Conservation (phyloP, 305 asterid species). For the Solanum aculeatissimum region DNA sequence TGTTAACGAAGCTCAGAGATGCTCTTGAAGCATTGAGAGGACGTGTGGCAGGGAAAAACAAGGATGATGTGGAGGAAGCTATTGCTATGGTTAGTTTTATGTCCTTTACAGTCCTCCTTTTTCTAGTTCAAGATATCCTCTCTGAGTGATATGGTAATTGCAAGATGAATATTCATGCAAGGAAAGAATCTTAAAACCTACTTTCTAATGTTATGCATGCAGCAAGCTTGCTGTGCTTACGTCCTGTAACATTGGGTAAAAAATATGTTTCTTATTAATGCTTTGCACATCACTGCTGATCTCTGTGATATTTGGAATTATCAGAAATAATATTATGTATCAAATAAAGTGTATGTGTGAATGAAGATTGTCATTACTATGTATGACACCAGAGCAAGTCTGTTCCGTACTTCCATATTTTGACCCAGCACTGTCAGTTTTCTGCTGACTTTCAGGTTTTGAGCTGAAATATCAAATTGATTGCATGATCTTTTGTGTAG, state of each 20-base stretch:
- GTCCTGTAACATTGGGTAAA: background rate
- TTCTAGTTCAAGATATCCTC: background rate
- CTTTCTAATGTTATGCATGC: background rate
- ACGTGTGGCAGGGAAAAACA: slow-evolving; percentile 83
- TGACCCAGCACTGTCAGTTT: background rate
- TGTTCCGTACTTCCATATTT: background rate
- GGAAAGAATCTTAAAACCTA: background rate
- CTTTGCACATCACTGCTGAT: background rate
- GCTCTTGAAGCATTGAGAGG: slow-evolving; percentile 88
- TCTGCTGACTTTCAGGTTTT: background rate
- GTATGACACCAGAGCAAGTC: background rate
- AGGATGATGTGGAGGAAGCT: slow-evolving; percentile 92
- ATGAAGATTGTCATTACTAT: background rate
- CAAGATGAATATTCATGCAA: background rate
- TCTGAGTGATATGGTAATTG: background rate
- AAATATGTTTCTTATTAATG: background rate
- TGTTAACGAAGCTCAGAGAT: slow-evolving; percentile 85
- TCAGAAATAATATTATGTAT: background rate
- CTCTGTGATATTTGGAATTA: background rate
- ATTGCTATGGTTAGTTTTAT: slow-evolving; percentile 59
- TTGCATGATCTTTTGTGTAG: background rate
- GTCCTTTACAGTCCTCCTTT: background rate
- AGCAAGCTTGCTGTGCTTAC: background rate
- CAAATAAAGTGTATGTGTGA: background rate
- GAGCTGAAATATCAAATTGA: background rate